These are phyloP conservation scores for Heritiera fomes DNA, from an alignment of 345 rosid species.

Conservation along the genomic window DNA sequence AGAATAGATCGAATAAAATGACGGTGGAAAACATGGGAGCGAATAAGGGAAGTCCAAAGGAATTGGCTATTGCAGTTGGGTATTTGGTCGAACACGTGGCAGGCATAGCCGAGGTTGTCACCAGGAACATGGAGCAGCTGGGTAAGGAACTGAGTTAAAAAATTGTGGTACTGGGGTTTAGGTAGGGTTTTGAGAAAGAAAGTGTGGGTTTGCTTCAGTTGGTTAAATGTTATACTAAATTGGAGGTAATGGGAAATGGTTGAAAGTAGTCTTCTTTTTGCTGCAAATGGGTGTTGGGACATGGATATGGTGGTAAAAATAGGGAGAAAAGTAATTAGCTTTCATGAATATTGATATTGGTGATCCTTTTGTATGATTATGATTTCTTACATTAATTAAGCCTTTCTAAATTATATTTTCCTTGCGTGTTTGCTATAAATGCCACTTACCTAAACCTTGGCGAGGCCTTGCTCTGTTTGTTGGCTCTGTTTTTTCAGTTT, in stretches of 20 bases:
- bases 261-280: background rate
- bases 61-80: conserved; percentile 31
- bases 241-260: conserved; percentile 19
- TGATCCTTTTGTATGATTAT: too few species aligned
- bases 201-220: conserved; percentile 37
- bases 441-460: too few species aligned
- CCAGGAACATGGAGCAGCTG: conserved; percentile 17
- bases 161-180: conserved; percentile 3
- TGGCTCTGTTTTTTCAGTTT: background rate
- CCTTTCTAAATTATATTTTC: too few species aligned
- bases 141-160: conserved; percentile 23
- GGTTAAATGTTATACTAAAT: conserved; percentile 24
- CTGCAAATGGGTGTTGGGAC: background rate
- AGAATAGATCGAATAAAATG: conserved; percentile 30
- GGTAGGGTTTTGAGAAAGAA: conserved; percentile 29
- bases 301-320: background rate
- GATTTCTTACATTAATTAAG: background rate
- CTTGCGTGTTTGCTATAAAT: background rate
- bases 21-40: conserved; percentile 29
- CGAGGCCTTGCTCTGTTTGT: background rate
- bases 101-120: conserved; percentile 38
- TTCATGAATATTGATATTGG: conserved; percentile 11
- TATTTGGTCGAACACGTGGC: conserved; percentile 41
- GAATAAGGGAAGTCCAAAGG: conserved; percentile 41
- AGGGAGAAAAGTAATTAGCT: background rate